These are phyloP conservation scores for Begonia masoniana DNA, from an alignment of 306 rosid species.

Conservation along the genomic window DNA sequence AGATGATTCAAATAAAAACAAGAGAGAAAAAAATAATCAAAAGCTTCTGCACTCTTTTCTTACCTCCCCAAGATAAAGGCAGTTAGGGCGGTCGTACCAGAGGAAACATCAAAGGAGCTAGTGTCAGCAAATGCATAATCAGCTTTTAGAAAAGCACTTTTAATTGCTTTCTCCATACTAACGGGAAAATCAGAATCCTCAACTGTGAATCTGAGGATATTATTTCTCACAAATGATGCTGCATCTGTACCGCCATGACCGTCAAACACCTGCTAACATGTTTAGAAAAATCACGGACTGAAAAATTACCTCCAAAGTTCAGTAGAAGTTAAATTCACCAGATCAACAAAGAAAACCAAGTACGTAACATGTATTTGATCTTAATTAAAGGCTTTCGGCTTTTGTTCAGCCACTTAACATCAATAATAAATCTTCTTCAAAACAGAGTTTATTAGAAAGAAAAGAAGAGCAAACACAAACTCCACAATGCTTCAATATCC, in stretches of 20 bases:
- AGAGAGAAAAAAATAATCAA: no score
- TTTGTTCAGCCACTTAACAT: no score
- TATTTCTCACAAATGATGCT: constrained; percentile 41
- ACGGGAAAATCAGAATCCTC: constrained; percentile 48
- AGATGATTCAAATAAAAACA: background rate
- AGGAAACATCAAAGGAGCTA: constrained; percentile 51
- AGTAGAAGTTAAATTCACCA: no score
- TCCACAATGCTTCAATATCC: background rate
- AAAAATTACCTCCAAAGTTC: no score
- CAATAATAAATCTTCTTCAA: no score
- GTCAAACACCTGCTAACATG: constrained; percentile 47
- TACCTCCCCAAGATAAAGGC: constrained; percentile 50
- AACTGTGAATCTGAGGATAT: constrained; percentile 48
- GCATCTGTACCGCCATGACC: constrained; percentile 76
- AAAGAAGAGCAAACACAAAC: background rate
- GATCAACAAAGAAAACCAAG: no score
- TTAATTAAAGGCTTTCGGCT: no score
- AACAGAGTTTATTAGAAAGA: no score
- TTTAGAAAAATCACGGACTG: no score
- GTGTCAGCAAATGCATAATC: constrained; percentile 65
- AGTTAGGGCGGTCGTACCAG: constrained; percentile 68
- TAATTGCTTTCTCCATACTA: constrained; percentile 35
- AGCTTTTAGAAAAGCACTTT: constrained; percentile 48
- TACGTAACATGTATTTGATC: no score
- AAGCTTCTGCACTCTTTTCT: background rate